Evolutionary conservation across 495 filamentous ascomycete genomes (phyloP).

Genomic region (Hypoxylon rickii): DNA sequence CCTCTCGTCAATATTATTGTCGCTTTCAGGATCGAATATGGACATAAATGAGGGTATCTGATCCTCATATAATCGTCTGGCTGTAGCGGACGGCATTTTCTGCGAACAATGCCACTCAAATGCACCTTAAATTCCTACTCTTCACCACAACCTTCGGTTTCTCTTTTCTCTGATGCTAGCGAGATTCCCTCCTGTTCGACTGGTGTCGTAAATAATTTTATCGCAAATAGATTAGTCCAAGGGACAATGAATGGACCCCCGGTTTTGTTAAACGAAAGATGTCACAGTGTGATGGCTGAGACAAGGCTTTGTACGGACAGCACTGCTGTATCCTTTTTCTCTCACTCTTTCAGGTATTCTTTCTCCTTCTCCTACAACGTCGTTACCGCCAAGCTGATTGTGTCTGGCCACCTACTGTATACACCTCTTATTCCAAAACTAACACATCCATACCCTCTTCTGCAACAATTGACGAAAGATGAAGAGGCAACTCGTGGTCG

Average conservation of each 20-base stretch:
- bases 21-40: slow-evolving; percentile 62
- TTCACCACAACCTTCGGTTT: neutral
- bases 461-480: slow-evolving; percentile 10
- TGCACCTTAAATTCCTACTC: slow-evolving; percentile 7
- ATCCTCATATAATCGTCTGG: slow-evolving; percentile 61
- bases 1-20: slow-evolving; percentile 47
- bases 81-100: slow-evolving; percentile 60
- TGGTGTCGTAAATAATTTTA: neutral
- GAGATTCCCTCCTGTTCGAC: slow-evolving; percentile 3
- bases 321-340: slow-evolving; percentile 41
- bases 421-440: slow-evolving; percentile 16
- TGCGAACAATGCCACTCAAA: slow-evolving; percentile 21
- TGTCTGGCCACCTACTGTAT: slow-evolving; percentile 10
- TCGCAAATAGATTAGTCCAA: slow-evolving; percentile 14
- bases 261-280: slow-evolving; percentile 15
- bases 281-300: slow-evolving; percentile 11
- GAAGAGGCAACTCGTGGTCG: slow-evolving; percentile 3
- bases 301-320: slow-evolving; percentile 35
- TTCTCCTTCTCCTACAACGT: slow-evolving; percentile 30
- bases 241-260: slow-evolving; percentile 3
- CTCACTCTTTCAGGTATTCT: slow-evolving; percentile 21
- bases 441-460: slow-evolving; percentile 17
- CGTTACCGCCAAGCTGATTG: slow-evolving; percentile 14
- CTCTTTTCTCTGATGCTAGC: slow-evolving; percentile 2
- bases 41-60: slow-evolving; percentile 76